Base-by-base conservation (phyloP, 1,139 yeast genomes). In the Protomyces gravidus region DNA sequence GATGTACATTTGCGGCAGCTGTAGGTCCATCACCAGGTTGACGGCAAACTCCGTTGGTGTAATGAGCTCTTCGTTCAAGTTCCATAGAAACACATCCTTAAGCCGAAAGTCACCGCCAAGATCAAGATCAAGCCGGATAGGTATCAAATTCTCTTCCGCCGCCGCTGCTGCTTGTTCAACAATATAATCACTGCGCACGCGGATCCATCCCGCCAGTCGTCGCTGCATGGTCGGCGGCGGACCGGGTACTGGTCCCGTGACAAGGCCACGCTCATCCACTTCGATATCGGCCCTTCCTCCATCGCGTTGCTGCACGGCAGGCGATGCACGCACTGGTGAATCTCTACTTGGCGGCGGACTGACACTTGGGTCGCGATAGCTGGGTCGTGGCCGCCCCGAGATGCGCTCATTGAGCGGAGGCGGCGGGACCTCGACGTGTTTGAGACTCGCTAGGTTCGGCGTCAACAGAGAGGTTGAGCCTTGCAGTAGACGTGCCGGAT, bases 1-100 rank as follows among this genome's bases (percentile, higher is more conserved):
- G 61, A 85, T 85, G 68, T 83, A 79, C 19, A 61, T 62, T 45
- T 73, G 77, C 1, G 94, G 89, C 50, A 94, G 77, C 63, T 89
- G 97, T 65, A 92, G 76, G 66, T 92, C 99, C 59, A 81, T 81
- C 68, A 95, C 84, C 64, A 90, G 79, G 30, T 89, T 80, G 27
- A 80, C 76, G 0, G 97, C 92, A 74, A 90, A 90, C 64, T 84
- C 84, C 62, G 84, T 88, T 0, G 97, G 97, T 0, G 95, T 84
- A 25, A 90, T 76, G 30, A 85, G 75, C 2, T 56, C 61, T 27
- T 58, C 97, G 68, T 85, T 83, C 50, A 87, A 68, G 69, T 92
- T 89, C 98, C 98, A 92, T 80, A 90, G 79, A 67, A 94, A 84
- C 63, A 83, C 83, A 68, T 92, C 99, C 21, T 82, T 83, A 27